phyloP scores from a whole-genome alignment of 345 rosid genomes.

The Salix dunnii region DNA sequence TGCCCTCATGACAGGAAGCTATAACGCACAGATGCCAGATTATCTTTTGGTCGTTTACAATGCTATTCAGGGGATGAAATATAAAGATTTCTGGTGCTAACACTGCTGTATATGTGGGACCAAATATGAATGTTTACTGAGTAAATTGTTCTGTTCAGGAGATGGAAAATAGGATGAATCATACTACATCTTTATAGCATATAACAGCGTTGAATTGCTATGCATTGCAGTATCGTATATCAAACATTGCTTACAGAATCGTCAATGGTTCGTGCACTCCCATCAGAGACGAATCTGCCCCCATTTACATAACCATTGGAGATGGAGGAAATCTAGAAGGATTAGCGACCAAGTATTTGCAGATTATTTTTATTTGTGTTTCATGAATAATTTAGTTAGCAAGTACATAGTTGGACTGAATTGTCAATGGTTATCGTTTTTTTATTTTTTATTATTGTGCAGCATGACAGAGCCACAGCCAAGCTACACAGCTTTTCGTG shows the following conservation, averaged over 20 bases:
- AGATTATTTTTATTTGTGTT: not conserved
- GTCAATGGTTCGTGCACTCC: slow-evolving; percentile 65
- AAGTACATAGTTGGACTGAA: not conserved
- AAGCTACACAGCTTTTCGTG: slow-evolving; percentile 64
- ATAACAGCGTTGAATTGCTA: not conserved
- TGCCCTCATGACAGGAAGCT: too few species aligned
- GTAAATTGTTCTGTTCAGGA: not conserved
- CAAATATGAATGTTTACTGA: not conserved
- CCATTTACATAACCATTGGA: slow-evolving; percentile 75
- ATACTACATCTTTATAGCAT: not conserved
- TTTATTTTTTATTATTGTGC: slow-evolving; percentile 8
- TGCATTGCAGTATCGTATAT: slow-evolving; percentile 54
- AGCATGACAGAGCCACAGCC: slow-evolving; percentile 85
- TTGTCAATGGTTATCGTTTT: not conserved
- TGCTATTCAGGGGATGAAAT: not conserved
- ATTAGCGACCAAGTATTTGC: slow-evolving; percentile 45
- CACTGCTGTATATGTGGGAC: not conserved
- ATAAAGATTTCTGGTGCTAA: not conserved
- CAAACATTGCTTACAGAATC: slow-evolving; percentile 66
- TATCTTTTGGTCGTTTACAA: not conserved
- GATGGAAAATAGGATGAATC: not conserved
- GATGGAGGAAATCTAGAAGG: slow-evolving; percentile 92
- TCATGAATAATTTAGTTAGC: not conserved
- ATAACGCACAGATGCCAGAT: too few species aligned
- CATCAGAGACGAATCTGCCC: slow-evolving; percentile 55